A percentile compares a stretch with the other conserved stretches of the same genome.
Conservation (phyloP, 768 basidiomycete genomes). For the Epithele typhae region DNA sequence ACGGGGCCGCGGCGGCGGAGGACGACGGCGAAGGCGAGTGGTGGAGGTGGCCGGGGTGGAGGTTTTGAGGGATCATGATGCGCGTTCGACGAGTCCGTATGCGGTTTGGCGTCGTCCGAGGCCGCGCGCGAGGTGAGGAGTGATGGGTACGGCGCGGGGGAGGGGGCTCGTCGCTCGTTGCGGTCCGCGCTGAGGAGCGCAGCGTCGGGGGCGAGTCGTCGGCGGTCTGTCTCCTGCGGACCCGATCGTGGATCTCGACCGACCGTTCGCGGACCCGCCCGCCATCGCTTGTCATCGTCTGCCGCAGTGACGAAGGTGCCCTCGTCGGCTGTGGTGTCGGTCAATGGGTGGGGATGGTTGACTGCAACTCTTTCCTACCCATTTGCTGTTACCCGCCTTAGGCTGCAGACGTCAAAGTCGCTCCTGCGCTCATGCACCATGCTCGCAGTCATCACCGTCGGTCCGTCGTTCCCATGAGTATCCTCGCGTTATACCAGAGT, state of each 20-base stretch:
- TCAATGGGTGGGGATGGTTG: too few relatives aligned
- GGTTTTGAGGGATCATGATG: neutral
- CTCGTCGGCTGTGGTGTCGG: too few relatives aligned
- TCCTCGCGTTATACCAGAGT: constrained; percentile 26
- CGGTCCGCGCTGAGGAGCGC: neutral
- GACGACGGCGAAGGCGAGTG: constrained; percentile 5
- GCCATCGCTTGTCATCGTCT: constrained; percentile 3
- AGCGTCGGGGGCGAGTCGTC: neutral
- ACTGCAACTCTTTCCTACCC: too few relatives aligned
- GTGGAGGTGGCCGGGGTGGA: neutral
- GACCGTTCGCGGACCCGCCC: constrained; percentile 7
- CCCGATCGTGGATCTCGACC: neutral
- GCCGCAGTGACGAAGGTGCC: neutral
- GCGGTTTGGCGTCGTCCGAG: neutral
- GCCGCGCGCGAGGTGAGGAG: neutral
- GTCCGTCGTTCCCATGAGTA: constrained; percentile 14
- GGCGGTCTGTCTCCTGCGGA: neutral
- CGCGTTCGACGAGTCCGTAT: neutral
- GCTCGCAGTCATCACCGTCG: constrained; percentile 32
- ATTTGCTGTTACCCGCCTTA: too few relatives aligned
- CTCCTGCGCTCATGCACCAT: constrained; percentile 3
- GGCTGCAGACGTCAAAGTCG: too few relatives aligned
- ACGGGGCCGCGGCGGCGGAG: neutral
- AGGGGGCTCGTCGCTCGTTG: neutral
- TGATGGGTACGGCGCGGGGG: constrained; percentile 3